Evolutionary conservation across 805 yeast genomes (phyloP), one percentile per base, ranked within the genome.

Genomic region (Candida khao-thaluensis): DNA sequence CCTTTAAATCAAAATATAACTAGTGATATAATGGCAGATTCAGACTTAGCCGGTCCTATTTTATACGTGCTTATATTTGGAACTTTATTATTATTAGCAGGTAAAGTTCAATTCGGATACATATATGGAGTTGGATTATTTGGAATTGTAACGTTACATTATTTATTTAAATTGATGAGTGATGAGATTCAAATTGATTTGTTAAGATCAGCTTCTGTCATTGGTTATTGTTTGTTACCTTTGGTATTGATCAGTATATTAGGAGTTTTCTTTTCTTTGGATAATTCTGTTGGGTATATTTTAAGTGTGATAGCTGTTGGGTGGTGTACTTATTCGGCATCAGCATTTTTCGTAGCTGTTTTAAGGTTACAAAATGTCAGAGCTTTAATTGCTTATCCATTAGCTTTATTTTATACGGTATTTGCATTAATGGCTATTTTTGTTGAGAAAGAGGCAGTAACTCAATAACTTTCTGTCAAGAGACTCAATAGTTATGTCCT

Each of bases 341-440:
- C 96, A 9, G 97, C 96, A 1, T 85, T 93, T 56, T 87, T 93
- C 49, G 93, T 88, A 43, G 77, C 91, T 8, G 89, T 87, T 18
- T 71, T 93, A 54, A 86, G 81, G 54, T 71, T 93, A 43, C 80
- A 82, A 37, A 86, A 89, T 51, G 95, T 91, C 47, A 79, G 99
- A 54, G 82, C 85, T 4, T 75, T 93, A 46, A 84, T 93, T 43
- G 99, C 97, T 2, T 93, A 93, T 56, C 99, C 99, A 2, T 71
- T 93, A 53, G 81, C 85, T 10, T 66, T 93, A 66, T 91, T 91
- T 59, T 93, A 93, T 71, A 80, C 90, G 41, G 90, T 91, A 2
- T 93, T 93, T 72, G 96, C 97, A 22, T 72, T 93, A 50, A 89
- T 93, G 95, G 95, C 96, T 1, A 83, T 93, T 23, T 93, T 93